These are phyloP conservation scores for Orychophragmus violaceus DNA, from an alignment of 345 rosid genomes.

Conservation along the genomic window DNA sequence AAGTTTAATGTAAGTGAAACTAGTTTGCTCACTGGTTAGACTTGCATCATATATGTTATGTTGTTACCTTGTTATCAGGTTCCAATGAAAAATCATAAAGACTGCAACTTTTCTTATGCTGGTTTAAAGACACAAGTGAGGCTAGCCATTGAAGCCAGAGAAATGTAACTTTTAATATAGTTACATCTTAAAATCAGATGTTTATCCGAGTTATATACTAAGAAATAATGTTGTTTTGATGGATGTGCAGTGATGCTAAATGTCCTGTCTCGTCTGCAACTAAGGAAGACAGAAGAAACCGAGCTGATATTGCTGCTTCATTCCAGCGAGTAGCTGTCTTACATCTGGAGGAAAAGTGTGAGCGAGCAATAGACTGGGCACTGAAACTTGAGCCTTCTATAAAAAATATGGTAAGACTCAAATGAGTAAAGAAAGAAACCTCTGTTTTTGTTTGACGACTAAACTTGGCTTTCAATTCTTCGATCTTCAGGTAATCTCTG, in stretches of 20 bases:
- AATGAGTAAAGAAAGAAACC: neutral
- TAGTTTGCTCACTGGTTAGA: neutral
- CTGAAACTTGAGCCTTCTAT: slow-evolving; percentile 77
- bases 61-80: slow-evolving; percentile 36
- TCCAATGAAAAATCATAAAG: slow-evolving; percentile 86
- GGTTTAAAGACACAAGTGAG: slow-evolving; percentile 96
- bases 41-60: neutral
- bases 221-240: slow-evolving; percentile 2
- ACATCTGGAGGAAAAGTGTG: slow-evolving; percentile 92
- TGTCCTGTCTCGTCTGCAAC: slow-evolving; percentile 66
- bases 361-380: slow-evolving; percentile 91
- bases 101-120: slow-evolving; percentile 92
- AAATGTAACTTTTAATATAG: slow-evolving; percentile 47
- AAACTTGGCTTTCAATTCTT: neutral
- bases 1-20: slow-evolving; percentile 57
- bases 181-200: neutral
- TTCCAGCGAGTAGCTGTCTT: slow-evolving; percentile 96
- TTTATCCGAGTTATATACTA: neutral
- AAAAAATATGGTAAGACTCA: slow-evolving; percentile 52
- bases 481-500: slow-evolving; percentile 67
- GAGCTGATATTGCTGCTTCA: slow-evolving; percentile 95
- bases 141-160: slow-evolving; percentile 78
- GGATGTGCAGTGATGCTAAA: slow-evolving; percentile 50
- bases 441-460: neutral
- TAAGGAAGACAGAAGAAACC: slow-evolving; percentile 57